phyloP scores from a whole-genome alignment of 768 basidiomycete species.

The Serendipita sp. region DNA sequence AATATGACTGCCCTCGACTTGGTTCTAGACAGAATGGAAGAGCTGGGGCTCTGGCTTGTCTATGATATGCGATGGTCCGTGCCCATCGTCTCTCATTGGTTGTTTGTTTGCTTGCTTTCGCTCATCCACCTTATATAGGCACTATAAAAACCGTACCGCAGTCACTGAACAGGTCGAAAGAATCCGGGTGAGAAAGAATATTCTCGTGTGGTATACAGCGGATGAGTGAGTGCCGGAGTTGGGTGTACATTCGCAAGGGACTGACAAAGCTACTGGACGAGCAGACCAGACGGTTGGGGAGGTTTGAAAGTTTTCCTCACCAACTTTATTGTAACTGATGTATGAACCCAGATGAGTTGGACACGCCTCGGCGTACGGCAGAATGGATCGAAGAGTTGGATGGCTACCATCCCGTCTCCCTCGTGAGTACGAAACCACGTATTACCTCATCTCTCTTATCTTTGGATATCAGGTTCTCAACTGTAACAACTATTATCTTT shows the following conservation, averaged over 20 bases:
- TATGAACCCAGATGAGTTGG: conserved; percentile 10
- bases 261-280: no score
- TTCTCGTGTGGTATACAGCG: conserved; percentile 16
- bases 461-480: conserved; percentile 12
- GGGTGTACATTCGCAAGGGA: not conserved
- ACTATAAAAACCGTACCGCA: conserved; percentile 12
- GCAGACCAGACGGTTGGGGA: no score
- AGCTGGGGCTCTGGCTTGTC: conserved; percentile 17
- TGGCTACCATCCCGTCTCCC: conserved; percentile 17
- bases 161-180: conserved; percentile 15
- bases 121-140: conserved; percentile 7
- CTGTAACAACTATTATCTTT: conserved; percentile 16
- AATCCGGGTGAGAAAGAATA: conserved; percentile 13
- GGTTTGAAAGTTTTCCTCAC: not conserved
- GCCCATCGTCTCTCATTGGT: not conserved
- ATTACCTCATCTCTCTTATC: no score
- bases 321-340: conserved; percentile 4
- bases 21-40: conserved; percentile 12
- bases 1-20: conserved; percentile 8
- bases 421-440: conserved; percentile 5
- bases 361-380: conserved; percentile 10
- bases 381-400: conserved; percentile 15
- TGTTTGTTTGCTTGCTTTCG: not conserved
- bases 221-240: conserved; percentile 13
- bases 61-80: conserved; percentile 18